Base-by-base conservation (phyloP, 2,329 filamentous ascomycete species). In the Iodosphaeria phyllophila region DNA sequence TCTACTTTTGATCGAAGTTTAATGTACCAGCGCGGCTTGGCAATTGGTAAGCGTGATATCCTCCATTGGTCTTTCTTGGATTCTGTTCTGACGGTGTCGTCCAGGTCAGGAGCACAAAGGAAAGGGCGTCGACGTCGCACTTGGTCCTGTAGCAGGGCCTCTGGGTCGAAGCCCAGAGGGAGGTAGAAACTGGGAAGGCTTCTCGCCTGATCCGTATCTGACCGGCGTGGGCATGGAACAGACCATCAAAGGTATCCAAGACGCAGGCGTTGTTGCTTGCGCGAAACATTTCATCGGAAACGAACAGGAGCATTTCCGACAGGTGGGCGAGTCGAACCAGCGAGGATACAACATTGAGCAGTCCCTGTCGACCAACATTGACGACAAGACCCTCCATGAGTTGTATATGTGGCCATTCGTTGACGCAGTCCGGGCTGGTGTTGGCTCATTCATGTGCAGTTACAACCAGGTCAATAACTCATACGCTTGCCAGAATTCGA, bases 391-490 rank as follows among this genome's bases (percentile, higher is more conserved):
- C 1, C 52, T 82, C 41, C 76, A 82, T 38, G 77, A 83, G 44
- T 47, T 80, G 5, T 84, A 82, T 41, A 53, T 74, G 14, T 83
- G 77, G 77, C 77, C 77, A 0, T 84, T 83, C 40, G 73, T 64
- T 14, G 74, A 83, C 39, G 72, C 72, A 2, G 64, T 80, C 26
- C 58, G 58, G 28, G 74, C 74, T 6, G 73, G 74, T 8, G 71
- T 75, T 6, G 64, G 64, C 4, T 48, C 63, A 8, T 47, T 69
- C 30, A 74, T 74, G 69, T 70, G 68, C 44, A 69, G 70, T 0
- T 82, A 82, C 54, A 70, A 80, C 39, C 74, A 78, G 40, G 44
- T 83, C 47, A 91, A 91, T 54, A 80, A 80, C 47, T 79, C 70
- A 6, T 82, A 82, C 36, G 62, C 51, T 12, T 89, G 80, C 49